Evolutionary conservation across 2,329 filamentous ascomycete genomes (phyloP), one percentile per base, ranked within the genome.

Genomic region (Talaromyces atroroseus): DNA sequence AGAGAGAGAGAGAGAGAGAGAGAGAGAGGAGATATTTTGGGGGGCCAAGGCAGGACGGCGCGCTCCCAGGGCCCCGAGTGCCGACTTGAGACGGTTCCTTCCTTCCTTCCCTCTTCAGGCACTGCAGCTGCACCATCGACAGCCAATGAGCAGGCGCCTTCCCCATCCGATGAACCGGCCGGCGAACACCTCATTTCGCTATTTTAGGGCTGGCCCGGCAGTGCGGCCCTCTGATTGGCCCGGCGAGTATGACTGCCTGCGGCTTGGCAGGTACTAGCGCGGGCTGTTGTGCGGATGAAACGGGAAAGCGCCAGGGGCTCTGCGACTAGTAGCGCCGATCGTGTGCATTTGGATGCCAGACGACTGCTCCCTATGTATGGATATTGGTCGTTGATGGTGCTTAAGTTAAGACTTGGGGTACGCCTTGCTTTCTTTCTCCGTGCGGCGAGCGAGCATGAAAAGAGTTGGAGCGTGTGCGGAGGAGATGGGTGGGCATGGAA

Each of bases 261-360:
- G 55, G 23, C 56, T 58, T 58, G 56, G 56, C 56, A 58, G 56
- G 56, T 38, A 54, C 56, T 53, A 53, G 32, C 18, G 46, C 29
- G 26, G n/a, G n/a, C n/a, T n/a, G n/a, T n/a, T n/a, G n/a, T n/a
- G n/a, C 23, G 3, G 3, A 32, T 11, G 6, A 46, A 49, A 23
- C 4, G 38, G 46, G 38, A 58, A 54, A 46, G 56, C 36, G 56
- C 51, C 56, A 54, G 56, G 56, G 56, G 56, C 50, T 54, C 20
- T 18, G 20, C 14, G 16, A 21, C 56, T 58, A 54, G 50, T 54
- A 51, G 46, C 50, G 56, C n/a, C 18, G 56, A 54, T 54, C 50
- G 52, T 36, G 26, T 29, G 26, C 26, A 8, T 29, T 29, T n/a
- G n/a, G n/a, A n/a, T 12, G 8, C 42, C 38, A 46, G n/a, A n/a